Base-by-base conservation (phyloP, 1,284 basidiomycete species). In the Apiotrichum mycotoxinovorans region DNA sequence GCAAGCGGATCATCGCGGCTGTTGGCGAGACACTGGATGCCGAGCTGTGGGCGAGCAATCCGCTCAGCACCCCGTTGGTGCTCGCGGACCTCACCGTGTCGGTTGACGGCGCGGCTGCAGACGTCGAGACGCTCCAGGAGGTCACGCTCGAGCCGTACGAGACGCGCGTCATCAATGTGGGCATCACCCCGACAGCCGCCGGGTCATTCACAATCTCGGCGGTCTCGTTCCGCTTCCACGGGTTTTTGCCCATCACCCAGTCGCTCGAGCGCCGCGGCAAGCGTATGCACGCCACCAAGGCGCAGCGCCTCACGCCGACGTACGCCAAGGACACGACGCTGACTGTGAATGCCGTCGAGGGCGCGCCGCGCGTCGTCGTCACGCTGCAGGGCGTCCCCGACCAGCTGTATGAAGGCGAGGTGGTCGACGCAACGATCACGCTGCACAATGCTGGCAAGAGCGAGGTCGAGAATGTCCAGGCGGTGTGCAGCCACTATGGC, bases 301-400 rank as follows among this genome's bases (percentile, higher is more conserved):
- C 71, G 37, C 77, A 80, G 46, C 58, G 74, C 15, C 56, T 77
- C 3, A 64, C 61, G 4, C 70, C 74, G 2, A 74, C 69, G 8
- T 81, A 82, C 62, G 79, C 73, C 0, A 60, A 66, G 20, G 80
- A 81, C 59, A 61, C 63, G 8, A 71, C 69, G 4, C 63, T 82
- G 43, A 64, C 58, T 1, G 67, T 81, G 8, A 56, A 60, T 1
- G 70, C 81, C 12, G 66, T 69, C 2, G 57, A 66, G 7, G 58
- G 67, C 0, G 56, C 70, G 46, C 79, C 80, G 25, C 57, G 64
- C 1, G 51, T 81, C 0, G 47, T 44, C 2, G 63, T 72, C 4
- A 58, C 67, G 35, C 49, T 72, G 15, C 52, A 62, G 1, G 61
- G 42, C 11, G 44, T 77, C 0, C 71, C 73, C 0, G 46, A 57